These are phyloP conservation scores for Pseudocercospora fijiensis DNA, from an alignment of 2,329 filamentous ascomycete species.

Conservation along the genomic window DNA sequence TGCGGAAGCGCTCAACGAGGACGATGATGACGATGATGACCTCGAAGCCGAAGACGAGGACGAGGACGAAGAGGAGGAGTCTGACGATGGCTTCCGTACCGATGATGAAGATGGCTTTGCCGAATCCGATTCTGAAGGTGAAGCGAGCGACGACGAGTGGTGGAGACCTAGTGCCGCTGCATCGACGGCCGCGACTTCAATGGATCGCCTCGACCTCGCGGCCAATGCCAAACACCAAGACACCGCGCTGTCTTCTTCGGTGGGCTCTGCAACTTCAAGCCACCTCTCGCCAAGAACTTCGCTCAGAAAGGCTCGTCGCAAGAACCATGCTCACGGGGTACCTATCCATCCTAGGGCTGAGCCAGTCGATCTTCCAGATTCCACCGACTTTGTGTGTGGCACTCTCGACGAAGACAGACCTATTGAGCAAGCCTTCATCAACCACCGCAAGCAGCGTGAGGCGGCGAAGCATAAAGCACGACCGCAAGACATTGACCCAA, in stretches of 20 bases:
- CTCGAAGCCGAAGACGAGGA: constrained; percentile 49
- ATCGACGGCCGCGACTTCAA: constrained; percentile 55
- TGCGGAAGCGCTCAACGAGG: constrained; percentile 51
- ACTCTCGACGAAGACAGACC: constrained; percentile 94
- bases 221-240: constrained; percentile 46
- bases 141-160: constrained; percentile 66
- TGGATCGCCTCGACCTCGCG: constrained; percentile 52
- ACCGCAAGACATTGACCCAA: constrained; percentile 97
- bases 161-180: constrained; percentile 60
- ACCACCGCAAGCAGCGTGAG: constrained; percentile 76
- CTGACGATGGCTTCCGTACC: constrained; percentile 72
- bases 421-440: constrained; percentile 89
- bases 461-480: constrained; percentile 76
- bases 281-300: constrained; percentile 16
- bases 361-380: constrained; percentile 81
- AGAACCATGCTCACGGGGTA: constrained; percentile 42
- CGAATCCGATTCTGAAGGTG: constrained; percentile 66
- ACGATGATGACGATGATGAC: constrained; percentile 52
- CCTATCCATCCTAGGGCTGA: constrained; percentile 28
- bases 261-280: constrained; percentile 50
- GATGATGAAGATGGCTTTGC: constrained; percentile 74
- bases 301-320: constrained; percentile 20
- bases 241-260: constrained; percentile 54
- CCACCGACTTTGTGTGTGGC: constrained; percentile 98
- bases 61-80: constrained; percentile 58